These are phyloP conservation scores for Ilex paraguariensis DNA, from an alignment of 305 asterid species.

Conservation along the genomic window DNA sequence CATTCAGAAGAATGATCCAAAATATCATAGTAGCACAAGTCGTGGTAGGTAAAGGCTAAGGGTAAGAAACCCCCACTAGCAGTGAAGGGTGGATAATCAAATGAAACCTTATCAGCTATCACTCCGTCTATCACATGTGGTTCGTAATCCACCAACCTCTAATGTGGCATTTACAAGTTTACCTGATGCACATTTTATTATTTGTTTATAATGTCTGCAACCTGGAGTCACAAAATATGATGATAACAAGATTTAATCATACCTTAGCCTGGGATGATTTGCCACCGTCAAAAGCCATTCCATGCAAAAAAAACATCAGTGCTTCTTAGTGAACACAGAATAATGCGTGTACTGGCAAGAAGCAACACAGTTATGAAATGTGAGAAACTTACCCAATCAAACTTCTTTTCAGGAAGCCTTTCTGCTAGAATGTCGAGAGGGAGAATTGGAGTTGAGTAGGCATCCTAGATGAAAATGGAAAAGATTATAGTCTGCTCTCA, in stretches of 20 bases:
- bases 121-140: no score
- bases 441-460: slow-evolving; percentile 77
- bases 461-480: slow-evolving; percentile 39
- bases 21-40: no score
- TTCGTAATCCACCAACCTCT: no score
- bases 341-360: not conserved
- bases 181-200: no score
- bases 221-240: no score
- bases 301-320: slow-evolving; percentile 24
- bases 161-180: no score
- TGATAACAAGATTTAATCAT: slow-evolving; percentile 20
- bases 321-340: slow-evolving; percentile 17
- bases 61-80: no score
- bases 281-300: slow-evolving; percentile 21
- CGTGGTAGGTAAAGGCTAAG: no score
- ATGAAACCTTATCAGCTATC: no score
- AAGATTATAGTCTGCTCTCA: not conserved
- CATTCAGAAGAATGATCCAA: no score
- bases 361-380: slow-evolving; percentile 9
- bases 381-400: slow-evolving; percentile 62
- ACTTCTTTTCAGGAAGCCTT: slow-evolving; percentile 70
- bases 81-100: no score
- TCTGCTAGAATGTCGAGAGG: slow-evolving; percentile 89
- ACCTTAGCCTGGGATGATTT: slow-evolving; percentile 80
- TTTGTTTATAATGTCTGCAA: no score